Percentiles rank a stretch among this genome's conserved stretches.
Conservation (phyloP, 495 filamentous ascomycete species). For the Aspergillus carlsbadensis region DNA sequence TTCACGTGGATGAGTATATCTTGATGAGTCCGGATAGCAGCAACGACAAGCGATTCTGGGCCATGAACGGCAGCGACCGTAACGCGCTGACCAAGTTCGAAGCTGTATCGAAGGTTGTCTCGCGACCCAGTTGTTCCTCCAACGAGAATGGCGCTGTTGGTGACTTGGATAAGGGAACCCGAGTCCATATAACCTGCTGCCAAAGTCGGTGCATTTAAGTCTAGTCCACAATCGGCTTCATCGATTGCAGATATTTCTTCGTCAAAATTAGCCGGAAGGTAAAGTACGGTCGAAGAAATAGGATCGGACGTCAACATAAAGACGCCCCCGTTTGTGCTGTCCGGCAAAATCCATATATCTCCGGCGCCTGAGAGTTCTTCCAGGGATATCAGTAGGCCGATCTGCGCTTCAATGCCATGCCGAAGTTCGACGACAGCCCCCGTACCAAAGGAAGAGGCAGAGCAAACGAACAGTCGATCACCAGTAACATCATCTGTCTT, state of each 20-base stretch:
- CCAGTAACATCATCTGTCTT: conserved; percentile 22
- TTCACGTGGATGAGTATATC: conserved; percentile 26
- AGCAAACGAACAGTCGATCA: conserved; percentile 42
- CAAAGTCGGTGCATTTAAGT: conserved; percentile 54
- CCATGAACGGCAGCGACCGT: conserved; percentile 33
- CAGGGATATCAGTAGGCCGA: conserved; percentile 53
- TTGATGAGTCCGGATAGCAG: conserved; percentile 24
- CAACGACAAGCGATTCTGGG: conserved; percentile 25
- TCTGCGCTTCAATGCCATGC: conserved; percentile 67
- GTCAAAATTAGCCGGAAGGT: conserved; percentile 29
- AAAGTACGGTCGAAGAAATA: conserved; percentile 37
- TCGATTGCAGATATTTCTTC: conserved; percentile 41
- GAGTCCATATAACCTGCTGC: conserved; percentile 43
- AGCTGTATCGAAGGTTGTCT: conserved; percentile 19
- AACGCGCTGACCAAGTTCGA: conserved; percentile 20
- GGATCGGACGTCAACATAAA: conserved; percentile 42
- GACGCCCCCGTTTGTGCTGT: conserved; percentile 37
- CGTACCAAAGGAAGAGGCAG: conserved; percentile 38
- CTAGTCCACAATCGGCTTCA: conserved; percentile 45
- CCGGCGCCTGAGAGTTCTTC: conserved; percentile 35
- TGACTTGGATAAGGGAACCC: conserved; percentile 55
- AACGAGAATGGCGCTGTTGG: conserved; percentile 46
- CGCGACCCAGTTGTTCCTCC: conserved; percentile 22
- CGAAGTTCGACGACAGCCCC: conserved; percentile 70
- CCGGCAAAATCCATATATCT: conserved; percentile 52